Evolutionary conservation across 2,329 filamentous ascomycete genomes (phyloP).

Genomic region (Hypocrella siamensis): DNA sequence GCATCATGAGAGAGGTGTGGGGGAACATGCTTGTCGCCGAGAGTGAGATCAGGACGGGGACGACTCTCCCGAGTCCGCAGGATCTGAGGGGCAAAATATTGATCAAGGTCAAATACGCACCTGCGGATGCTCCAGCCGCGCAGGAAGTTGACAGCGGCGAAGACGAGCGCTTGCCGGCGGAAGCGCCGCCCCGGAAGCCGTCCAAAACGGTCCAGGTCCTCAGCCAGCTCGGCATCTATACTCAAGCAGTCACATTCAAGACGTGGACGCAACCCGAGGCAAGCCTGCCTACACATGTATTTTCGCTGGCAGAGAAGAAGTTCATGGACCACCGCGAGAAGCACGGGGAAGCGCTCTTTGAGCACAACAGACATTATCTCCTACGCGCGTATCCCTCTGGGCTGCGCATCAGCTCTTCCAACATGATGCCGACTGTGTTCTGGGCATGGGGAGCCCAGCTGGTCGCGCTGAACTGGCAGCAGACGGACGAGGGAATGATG

Average conservation of each 20-base stretch:
- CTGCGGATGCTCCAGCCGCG: slow-evolving; percentile 20
- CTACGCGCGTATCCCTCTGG: slow-evolving; percentile 85
- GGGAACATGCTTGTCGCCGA: slow-evolving; percentile 50
- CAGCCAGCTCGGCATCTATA: slow-evolving; percentile 67
- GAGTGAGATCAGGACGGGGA: slow-evolving; percentile 26
- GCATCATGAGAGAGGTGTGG: slow-evolving; percentile 82
- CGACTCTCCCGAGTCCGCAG: slow-evolving; percentile 52
- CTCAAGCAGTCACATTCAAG: slow-evolving; percentile 69
- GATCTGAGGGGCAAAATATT: slow-evolving; percentile 65
- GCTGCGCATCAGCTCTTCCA: slow-evolving; percentile 67
- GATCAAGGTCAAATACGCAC: slow-evolving; percentile 63
- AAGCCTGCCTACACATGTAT: slow-evolving; percentile 50
- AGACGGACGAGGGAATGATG: slow-evolving; percentile 87
- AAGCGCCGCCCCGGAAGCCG: slow-evolving; percentile 25
- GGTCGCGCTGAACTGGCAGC: slow-evolving; percentile 89
- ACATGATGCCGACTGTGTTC: slow-evolving; percentile 69
- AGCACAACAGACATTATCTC: slow-evolving; percentile 67
- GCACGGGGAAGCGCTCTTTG: slow-evolving; percentile 42
- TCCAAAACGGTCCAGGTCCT: slow-evolving; percentile 58
- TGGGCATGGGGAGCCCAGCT: slow-evolving; percentile 86
- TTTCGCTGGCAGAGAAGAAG: slow-evolving; percentile 47
- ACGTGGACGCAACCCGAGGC: slow-evolving; percentile 58
- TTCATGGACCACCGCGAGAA: slow-evolving; percentile 46
- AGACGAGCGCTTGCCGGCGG: slow-evolving; percentile 23
- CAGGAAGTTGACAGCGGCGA: slow-evolving; percentile 15